These are phyloP conservation scores for Calcarisporium arbuscula DNA, from an alignment of 2,329 filamentous ascomycete genomes.

Conservation along the genomic window DNA sequence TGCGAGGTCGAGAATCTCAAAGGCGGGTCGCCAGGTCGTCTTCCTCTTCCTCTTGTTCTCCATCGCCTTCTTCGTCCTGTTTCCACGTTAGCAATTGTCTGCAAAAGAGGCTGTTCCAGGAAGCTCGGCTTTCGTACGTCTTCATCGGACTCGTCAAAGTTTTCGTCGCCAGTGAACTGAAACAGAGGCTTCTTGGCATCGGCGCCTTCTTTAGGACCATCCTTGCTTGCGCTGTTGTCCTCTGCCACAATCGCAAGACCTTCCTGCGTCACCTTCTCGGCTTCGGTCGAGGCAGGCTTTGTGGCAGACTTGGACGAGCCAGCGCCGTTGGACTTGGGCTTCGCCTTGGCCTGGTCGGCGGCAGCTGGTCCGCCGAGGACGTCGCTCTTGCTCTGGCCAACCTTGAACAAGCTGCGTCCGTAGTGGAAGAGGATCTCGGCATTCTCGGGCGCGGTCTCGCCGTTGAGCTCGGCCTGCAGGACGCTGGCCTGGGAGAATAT, in stretches of 20 bases:
- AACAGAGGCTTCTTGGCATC: slow-evolving; percentile 69
- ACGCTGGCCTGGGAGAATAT: slow-evolving; percentile 84
- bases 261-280: slow-evolving; percentile 39
- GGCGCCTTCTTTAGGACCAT: slow-evolving; percentile 25
- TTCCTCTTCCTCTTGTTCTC: slow-evolving; percentile 51
- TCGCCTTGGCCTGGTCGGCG: slow-evolving; percentile 46
- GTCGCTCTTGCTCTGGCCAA: slow-evolving; percentile 90
- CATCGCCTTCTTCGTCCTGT: slow-evolving; percentile 34
- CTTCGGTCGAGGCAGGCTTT: slow-evolving; percentile 32
- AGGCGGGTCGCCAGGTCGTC: slow-evolving; percentile 74
- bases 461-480: slow-evolving; percentile 84
- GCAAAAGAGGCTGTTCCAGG: slow-evolving; percentile 4
- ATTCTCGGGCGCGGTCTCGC: slow-evolving; percentile 84
- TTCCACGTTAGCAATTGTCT: slow-evolving; percentile 4
- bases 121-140: slow-evolving; percentile 44
- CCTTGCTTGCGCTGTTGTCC: slow-evolving; percentile 24
- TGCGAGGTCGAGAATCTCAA: slow-evolving; percentile 78
- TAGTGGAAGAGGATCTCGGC: slow-evolving; percentile 93
- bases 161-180: slow-evolving; percentile 90
- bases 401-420: slow-evolving; percentile 86
- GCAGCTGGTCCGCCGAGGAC: slow-evolving; percentile 79
- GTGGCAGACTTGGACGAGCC: slow-evolving; percentile 15
- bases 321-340: slow-evolving; percentile 35
- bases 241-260: slow-evolving; percentile 35
- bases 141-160: slow-evolving; percentile 78